A percentile compares a stretch with the other conserved stretches of the same genome.
Evolutionary conservation across 1,139 yeast genomes (phyloP).

Genomic region (Wickerhamiella infanticola): DNA sequence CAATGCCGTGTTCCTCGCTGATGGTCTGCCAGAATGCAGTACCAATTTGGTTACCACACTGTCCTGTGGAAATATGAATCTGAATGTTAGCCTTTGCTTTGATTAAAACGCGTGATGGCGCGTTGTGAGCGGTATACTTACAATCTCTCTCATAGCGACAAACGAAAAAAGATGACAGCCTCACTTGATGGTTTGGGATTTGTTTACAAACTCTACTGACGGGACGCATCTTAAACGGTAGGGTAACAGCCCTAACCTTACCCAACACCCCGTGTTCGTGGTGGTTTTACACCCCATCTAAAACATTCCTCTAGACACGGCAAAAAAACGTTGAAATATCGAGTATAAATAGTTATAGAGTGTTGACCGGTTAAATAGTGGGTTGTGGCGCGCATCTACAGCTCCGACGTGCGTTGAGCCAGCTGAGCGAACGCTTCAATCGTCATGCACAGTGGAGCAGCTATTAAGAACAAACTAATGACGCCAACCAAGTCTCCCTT

Average conservation of each 20-base stretch:
- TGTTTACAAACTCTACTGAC: not conserved
- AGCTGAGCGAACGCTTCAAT: not conserved
- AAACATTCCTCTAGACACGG: no score
- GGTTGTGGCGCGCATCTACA: not conserved
- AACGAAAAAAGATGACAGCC: not conserved
- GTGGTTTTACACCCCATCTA: no score
- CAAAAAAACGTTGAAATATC: no score
- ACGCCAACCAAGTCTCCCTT: not conserved
- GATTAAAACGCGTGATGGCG: not conserved
- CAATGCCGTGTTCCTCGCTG: slow-evolving; percentile 93
- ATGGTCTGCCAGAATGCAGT: slow-evolving; percentile 55
- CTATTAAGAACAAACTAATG: not conserved
- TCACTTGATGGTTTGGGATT: slow-evolving; percentile 1
- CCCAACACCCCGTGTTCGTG: no score
- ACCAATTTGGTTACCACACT: slow-evolving; percentile 96
- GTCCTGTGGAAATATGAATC: slow-evolving; percentile 96
- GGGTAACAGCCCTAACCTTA: no score
- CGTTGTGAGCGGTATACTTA: slow-evolving; percentile 7
- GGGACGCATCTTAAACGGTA: no score
- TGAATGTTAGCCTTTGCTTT: slow-evolving; percentile 15
- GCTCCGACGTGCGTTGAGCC: not conserved
- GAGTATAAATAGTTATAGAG: no score
- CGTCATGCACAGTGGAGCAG: not conserved
- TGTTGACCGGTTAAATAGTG: no score
- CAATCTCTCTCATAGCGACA: slow-evolving; percentile 18